Percentiles rank a stretch among this genome's conserved stretches.
phyloP scores from a whole-genome alignment of 2,329 filamentous ascomycete species.

The Furcasterigmium sp. region DNA sequence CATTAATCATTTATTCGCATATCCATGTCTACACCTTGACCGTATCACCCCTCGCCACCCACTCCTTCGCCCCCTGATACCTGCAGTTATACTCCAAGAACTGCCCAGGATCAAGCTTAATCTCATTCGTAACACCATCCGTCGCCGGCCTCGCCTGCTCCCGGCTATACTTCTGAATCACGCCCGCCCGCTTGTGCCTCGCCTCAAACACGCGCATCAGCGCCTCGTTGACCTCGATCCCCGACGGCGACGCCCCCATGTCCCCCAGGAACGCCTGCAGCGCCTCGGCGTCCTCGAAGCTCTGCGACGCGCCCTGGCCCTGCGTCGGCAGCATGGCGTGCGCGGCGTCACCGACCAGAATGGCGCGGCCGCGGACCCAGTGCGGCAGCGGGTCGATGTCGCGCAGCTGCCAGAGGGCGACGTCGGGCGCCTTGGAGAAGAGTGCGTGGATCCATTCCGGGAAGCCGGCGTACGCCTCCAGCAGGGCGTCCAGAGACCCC shows the following conservation, averaged over 20 bases:
- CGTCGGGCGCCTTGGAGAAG: slow-evolving; percentile 21
- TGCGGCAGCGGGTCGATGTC: slow-evolving; percentile 33
- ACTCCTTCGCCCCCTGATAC: slow-evolving; percentile 28
- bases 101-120: slow-evolving; percentile 29
- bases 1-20: too few relatives aligned
- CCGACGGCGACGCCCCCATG: slow-evolving; percentile 8
- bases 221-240: slow-evolving; percentile 15
- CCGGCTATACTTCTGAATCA: slow-evolving; percentile 37
- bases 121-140: slow-evolving; percentile 19
- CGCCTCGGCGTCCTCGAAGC: slow-evolving; percentile 35
- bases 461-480: slow-evolving; percentile 33
- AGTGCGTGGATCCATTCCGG: slow-evolving; percentile 30
- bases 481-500: slow-evolving; percentile 27
- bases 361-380: slow-evolving; percentile 19
- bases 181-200: slow-evolving; percentile 28
- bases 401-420: slow-evolving; percentile 38
- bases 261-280: slow-evolving; percentile 22
- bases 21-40: background rate
- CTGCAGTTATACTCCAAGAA: slow-evolving; percentile 36
- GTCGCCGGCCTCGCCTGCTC: slow-evolving; percentile 32
- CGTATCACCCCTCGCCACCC: slow-evolving; percentile 9
- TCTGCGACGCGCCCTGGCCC: slow-evolving; percentile 35
- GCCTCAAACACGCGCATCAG: slow-evolving; percentile 18
- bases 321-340: slow-evolving; percentile 30
- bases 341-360: slow-evolving; percentile 16